Base-by-base conservation (phyloP, 2,329 filamentous ascomycete species). In the Ophiobolus disseminans region DNA sequence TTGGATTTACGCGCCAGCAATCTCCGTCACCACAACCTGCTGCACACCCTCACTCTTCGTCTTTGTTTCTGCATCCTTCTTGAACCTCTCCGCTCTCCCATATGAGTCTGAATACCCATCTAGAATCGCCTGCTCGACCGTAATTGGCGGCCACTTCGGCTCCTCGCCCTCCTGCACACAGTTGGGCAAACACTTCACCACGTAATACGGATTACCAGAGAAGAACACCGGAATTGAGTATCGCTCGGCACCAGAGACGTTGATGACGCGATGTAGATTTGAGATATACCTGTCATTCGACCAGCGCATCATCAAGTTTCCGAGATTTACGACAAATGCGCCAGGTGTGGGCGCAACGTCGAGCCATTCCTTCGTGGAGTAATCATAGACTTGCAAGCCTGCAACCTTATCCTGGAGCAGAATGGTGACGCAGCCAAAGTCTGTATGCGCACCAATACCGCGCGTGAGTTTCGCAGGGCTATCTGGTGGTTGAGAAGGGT, bases 321-420 rank as follows among this genome's bases (percentile, higher is more conserved):
- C 90, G 55, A 94, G 89, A n/a, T 90, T 90, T 1, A 95, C 89
- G 3, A 95, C 90, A 9, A 94, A 81, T 34, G 90, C 93, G 3
- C 87, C 87, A 11, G 80, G 77, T n/a, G 90, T 79, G 0, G 90
- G 90, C 52, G 86, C 83, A 61, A 87, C 90, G 70, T 92, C 89
- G 62, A 94, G 86, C 90, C 90, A 95, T 50, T 83, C 74, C 14
- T 90, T 89, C 13, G 75, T 73, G 44, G 86, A 79, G 40, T 65
- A 52, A 72, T 94, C 93, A 72, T 91, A 90, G 21, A 90, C 90
- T 75, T 95, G 90, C 48, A 94, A 75, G 0, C 90, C 89, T 22
- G 75, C 69, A 0, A 76, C 70, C 4, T 74, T 69, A 37, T 74
- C 74, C 51, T 78, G 76, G 16, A 78, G 57, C 1, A 77, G 59